Base-by-base conservation (phyloP, 2,329 filamentous ascomycete species). In the Ascochyta fabae region DNA sequence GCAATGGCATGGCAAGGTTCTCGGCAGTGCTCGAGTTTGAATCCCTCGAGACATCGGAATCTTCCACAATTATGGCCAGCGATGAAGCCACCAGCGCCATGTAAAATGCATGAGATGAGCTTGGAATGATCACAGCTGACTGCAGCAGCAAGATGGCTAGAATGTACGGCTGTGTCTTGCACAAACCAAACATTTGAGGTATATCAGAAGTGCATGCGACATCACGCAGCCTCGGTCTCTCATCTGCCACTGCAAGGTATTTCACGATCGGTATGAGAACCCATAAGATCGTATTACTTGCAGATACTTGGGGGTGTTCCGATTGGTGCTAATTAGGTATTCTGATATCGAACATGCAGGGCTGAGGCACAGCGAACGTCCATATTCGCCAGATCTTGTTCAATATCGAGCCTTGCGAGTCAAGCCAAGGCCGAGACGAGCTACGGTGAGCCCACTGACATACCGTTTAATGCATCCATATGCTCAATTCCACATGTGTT, bases 321-420 rank as follows among this genome's bases (percentile, higher is more conserved):
- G 38, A 50, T 43, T 43, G 47, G 39, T 29, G 23, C 9, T 13
- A 24, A 13, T 15, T 7, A 6, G 9, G 8, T 12, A 34, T 9
- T 16, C 16, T 27, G 45, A 34, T 48, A 41, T 27, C 33, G 36
- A 41, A 16, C n/a, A 43, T 26, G 47, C 47, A 50, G 31, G 39
- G 31, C 15, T 26, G 39, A 29, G 39, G 39, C 47, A 36, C 47
- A 7, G 39, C 39, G 13, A 29, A n/a, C 31, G 4, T 36, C 33
- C 31, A 23, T 5, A 36, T 23, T 36, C 13, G 39, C 39, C 16
- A 43, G n/a, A 22, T 29, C 10, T 26, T 50, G 27, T 35, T 16
- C 15, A 16, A 48, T 26, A 9, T 12, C 8, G 19, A 38, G 29
- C 22, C 31, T 9, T 33, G 13, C 16, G 13, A 16, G 46, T 22